Evolutionary conservation across 495 filamentous ascomycete species (phyloP).

Genomic region (Aspergillus campestris): DNA sequence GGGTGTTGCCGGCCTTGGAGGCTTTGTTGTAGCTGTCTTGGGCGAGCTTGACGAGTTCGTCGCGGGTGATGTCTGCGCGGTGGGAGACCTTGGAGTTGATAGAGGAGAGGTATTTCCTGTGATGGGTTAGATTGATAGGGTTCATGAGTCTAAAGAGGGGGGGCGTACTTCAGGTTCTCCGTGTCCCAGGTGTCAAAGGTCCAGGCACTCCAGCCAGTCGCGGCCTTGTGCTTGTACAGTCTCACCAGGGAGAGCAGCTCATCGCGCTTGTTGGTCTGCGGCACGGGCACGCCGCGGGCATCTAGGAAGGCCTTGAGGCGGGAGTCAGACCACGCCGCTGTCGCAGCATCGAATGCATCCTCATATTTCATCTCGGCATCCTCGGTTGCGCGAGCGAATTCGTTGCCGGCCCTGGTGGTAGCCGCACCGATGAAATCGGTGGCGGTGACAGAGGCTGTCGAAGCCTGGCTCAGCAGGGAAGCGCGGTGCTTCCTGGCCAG

Average conservation of each 20-base stretch:
- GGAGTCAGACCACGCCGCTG: conserved; percentile 61
- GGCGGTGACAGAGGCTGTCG: conserved; percentile 40
- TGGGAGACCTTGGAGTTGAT: conserved; percentile 62
- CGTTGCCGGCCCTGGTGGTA: conserved; percentile 71
- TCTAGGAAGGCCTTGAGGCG: conserved; percentile 65
- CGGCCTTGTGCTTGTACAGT: conserved; percentile 62
- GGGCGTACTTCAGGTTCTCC: conserved; percentile 60
- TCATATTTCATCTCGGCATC: conserved; percentile 54
- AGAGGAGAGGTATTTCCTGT: conserved; percentile 55
- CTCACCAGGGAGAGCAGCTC: conserved; percentile 72
- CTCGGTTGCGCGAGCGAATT: conserved; percentile 69
- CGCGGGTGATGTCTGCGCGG: conserved; percentile 57
- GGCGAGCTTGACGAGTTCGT: conserved; percentile 64
- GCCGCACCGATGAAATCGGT: conserved; percentile 68
- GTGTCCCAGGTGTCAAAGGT: conserved; percentile 77
- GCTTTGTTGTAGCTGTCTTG: conserved; percentile 63
- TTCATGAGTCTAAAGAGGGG: conserved; percentile 2
- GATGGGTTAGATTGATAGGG: conserved; percentile 11
- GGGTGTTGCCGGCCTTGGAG: conserved; percentile 55
- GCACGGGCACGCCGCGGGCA: conserved; percentile 54
- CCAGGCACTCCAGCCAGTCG: conserved; percentile 65
- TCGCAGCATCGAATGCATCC: conserved; percentile 56
- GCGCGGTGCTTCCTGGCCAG: conserved; percentile 85
- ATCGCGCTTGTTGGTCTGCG: conserved; percentile 66
- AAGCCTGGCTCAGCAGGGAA: conserved; percentile 55